A percentile compares a stretch with the other conserved stretches of the same genome.
Evolutionary conservation across 2,329 filamentous ascomycete genomes (phyloP).

Genomic region (Microascus cirrosus): DNA sequence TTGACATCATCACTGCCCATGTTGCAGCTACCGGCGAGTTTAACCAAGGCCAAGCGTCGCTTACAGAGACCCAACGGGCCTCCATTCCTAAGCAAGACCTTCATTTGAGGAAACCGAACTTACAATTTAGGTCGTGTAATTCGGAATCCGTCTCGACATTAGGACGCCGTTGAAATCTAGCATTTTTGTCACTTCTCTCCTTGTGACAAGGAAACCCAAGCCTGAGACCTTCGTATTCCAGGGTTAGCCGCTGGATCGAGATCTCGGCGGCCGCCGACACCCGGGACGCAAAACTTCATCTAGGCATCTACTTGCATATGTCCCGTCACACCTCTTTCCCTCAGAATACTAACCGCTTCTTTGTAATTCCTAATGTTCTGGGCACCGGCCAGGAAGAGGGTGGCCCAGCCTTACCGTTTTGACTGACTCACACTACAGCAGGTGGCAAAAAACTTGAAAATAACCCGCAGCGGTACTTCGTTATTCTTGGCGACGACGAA

Average conservation of each 20-base stretch:
- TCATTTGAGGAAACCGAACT: too few relatives aligned
- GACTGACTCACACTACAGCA: background rate
- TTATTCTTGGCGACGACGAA: too few relatives aligned
- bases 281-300: background rate
- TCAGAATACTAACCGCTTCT: background rate
- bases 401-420: background rate
- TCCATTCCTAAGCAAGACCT: too few relatives aligned
- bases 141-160: too few relatives aligned
- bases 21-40: too few relatives aligned
- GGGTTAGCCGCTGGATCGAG: background rate
- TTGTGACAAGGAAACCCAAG: background rate
- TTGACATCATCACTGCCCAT: too few relatives aligned
- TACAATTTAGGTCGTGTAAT: too few relatives aligned
- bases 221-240: background rate
- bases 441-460: too few relatives aligned
- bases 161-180: background rate
- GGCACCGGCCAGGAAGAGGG: background rate
- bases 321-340: background rate
- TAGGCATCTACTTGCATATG: background rate
- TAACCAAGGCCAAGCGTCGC: too few relatives aligned
- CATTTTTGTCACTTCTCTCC: background rate
- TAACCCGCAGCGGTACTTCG: too few relatives aligned
- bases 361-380: background rate
- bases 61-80: too few relatives aligned
- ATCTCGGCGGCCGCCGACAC: background rate